phyloP scores from a whole-genome alignment of 2,329 filamentous ascomycete species.

The Fusarium mangiferae region DNA sequence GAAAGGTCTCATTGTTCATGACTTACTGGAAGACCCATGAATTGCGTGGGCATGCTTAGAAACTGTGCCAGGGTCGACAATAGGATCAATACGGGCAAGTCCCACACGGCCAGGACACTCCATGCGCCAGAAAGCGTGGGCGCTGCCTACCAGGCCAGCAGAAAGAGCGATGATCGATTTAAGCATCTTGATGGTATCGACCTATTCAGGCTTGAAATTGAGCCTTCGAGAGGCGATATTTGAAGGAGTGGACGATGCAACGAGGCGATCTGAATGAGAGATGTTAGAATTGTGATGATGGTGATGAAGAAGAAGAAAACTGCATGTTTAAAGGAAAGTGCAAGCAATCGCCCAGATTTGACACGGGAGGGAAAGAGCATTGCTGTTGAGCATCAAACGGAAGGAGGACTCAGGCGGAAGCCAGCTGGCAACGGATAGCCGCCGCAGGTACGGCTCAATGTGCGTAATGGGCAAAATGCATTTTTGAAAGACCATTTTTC shows the following conservation, averaged over 20 bases:
- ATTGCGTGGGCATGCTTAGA: conserved; percentile 78
- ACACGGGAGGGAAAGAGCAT: conserved; percentile 9
- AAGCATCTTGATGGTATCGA: conserved; percentile 45
- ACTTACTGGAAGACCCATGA: conserved; percentile 80
- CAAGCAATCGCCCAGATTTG: background rate
- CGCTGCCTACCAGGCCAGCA: conserved; percentile 51
- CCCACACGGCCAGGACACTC: conserved; percentile 79
- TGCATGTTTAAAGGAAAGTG: conserved; percentile 5
- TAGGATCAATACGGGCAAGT: conserved; percentile 79
- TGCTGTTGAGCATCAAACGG: conserved; percentile 15
- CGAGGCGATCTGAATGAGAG: conserved; percentile 46
- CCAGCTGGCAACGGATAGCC: conserved; percentile 19
- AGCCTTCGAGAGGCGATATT: conserved; percentile 12
- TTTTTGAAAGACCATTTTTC: background rate
- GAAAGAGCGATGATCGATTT: conserved; percentile 48
- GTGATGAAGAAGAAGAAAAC: background rate
- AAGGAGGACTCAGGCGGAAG: conserved; percentile 18
- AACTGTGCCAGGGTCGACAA: conserved; percentile 70
- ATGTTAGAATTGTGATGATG: conserved; percentile 25
- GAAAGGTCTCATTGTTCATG: too few relatives aligned
- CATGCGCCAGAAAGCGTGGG: conserved; percentile 87
- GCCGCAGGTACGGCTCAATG: conserved; percentile 22
- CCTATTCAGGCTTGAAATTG: conserved; percentile 42
- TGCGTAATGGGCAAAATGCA: background rate
- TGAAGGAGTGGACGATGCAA: conserved; percentile 51